A percentile compares a stretch with the other conserved stretches of the same genome.
phyloP scores from a whole-genome alignment of 345 rosid genomes.

The Eucalyptus erythrocorys region DNA sequence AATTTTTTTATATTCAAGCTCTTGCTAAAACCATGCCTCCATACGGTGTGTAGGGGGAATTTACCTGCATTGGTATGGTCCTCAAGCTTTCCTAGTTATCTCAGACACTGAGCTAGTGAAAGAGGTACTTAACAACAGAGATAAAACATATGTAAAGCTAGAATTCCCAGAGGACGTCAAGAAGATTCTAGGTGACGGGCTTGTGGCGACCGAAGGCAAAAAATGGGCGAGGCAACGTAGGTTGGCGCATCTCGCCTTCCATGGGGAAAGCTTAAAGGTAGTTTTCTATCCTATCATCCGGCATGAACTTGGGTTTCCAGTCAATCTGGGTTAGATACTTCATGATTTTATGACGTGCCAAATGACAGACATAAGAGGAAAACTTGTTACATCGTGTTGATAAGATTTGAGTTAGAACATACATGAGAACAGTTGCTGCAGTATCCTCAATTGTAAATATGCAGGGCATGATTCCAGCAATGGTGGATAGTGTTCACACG shows the following conservation, averaged over 20 bases:
- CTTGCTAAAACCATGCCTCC: neutral
- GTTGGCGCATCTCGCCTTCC: constrained; percentile 33
- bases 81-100: neutral
- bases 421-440: neutral
- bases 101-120: neutral
- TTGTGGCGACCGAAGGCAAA: constrained; percentile 4
- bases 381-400: neutral
- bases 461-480: constrained; percentile 22
- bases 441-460: neutral
- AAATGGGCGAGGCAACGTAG: constrained; percentile 30
- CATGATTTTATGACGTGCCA: neutral
- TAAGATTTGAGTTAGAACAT: neutral
- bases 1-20: too few species aligned
- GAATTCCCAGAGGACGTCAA: neutral
- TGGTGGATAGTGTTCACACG: constrained; percentile 17
- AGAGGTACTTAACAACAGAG: constrained; percentile 4
- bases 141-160: neutral
- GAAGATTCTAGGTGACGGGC: constrained; percentile 25
- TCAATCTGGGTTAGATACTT: neutral
- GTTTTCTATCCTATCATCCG: neutral
- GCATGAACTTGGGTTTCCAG: neutral
- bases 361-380: neutral
- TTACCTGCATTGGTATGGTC: neutral
- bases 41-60: neutral
- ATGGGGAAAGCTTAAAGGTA: constrained; percentile 30